Evolutionary conservation across 345 rosid genomes (phyloP).

Genomic region (Salix udensis): DNA sequence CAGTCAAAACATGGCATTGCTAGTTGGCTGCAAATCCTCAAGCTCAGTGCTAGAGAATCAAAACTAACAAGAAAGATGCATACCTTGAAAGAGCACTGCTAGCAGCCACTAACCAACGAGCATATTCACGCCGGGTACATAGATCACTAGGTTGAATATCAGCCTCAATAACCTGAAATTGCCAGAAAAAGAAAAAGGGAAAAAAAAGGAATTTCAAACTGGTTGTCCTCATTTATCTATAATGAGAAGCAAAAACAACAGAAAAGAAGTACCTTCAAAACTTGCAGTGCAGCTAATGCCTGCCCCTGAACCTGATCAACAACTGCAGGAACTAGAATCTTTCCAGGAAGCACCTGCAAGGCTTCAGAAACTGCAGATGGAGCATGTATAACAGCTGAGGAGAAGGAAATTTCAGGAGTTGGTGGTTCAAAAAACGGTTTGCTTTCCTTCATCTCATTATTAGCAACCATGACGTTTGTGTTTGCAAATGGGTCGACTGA

Average conservation of each 20-base stretch:
- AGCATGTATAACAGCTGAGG: slow-evolving; percentile 81
- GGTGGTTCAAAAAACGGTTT: slow-evolving; percentile 33
- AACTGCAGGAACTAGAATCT: slow-evolving; percentile 69
- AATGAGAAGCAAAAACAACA: not conserved
- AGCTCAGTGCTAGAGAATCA: slow-evolving; percentile 12
- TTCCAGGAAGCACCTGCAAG: slow-evolving; percentile 65
- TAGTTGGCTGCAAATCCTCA: slow-evolving; percentile 18
- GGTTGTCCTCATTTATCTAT: not conserved
- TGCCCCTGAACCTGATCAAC: slow-evolving; percentile 92
- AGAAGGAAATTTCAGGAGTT: slow-evolving; percentile 33
- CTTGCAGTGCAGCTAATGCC: slow-evolving; percentile 81
- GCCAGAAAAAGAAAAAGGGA: not conserved
- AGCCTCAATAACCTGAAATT: slow-evolving; percentile 73
- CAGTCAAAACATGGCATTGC: slow-evolving; percentile 12
- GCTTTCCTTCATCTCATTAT: slow-evolving; percentile 28
- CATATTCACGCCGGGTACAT: slow-evolving; percentile 89
- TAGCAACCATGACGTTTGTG: slow-evolving; percentile 30
- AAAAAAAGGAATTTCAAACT: slow-evolving; percentile 14
- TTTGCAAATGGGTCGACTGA: slow-evolving; percentile 30
- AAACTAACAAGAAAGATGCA: slow-evolving; percentile 15
- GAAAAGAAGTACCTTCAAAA: slow-evolving; percentile 54
- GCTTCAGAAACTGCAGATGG: slow-evolving; percentile 64
- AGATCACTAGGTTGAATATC: slow-evolving; percentile 67
- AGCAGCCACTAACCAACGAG: slow-evolving; percentile 88
- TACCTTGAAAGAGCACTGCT: slow-evolving; percentile 84